phyloP scores from a whole-genome alignment of 352 stramenopile genomes.

The Pythium angustatum region DNA sequence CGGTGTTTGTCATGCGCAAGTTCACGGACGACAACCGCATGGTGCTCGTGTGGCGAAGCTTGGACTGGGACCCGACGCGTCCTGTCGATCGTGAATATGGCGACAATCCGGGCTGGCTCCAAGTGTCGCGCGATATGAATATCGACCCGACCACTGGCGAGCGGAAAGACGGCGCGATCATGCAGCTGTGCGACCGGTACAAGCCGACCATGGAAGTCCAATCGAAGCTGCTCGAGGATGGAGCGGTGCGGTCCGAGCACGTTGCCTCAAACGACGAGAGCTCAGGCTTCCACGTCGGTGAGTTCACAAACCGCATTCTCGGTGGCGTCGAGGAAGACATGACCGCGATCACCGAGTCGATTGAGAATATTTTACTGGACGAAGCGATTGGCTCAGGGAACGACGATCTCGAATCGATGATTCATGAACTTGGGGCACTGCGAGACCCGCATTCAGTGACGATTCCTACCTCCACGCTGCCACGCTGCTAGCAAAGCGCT shows the following conservation, averaged over 20 bases:
- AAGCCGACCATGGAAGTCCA: constrained; percentile 9
- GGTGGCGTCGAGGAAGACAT: constrained; percentile 16
- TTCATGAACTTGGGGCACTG: constrained; percentile 8
- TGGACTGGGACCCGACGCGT: constrained; percentile 7
- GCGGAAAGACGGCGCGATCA: not conserved
- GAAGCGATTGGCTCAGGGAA: constrained; percentile 19
- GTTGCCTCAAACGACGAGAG: not conserved
- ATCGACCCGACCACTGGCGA: not conserved
- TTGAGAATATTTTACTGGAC: constrained; percentile 26
- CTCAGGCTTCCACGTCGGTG: not conserved
- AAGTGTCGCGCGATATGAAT: not conserved
- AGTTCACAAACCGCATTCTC: constrained; percentile 15
- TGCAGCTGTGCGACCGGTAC: constrained; percentile 12
- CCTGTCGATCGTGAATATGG: constrained; percentile 1
- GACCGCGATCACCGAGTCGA: constrained; percentile 20
- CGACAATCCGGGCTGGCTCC: constrained; percentile 18
- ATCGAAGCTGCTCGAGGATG: constrained; percentile 1
- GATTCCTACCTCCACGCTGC: no score
- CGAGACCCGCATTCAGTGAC: no score
- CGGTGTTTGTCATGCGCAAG: constrained; percentile 9
- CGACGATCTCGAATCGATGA: constrained; percentile 6
- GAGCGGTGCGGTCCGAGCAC: not conserved
- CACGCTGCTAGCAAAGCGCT: no score
- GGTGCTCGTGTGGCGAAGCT: constrained; percentile 16
- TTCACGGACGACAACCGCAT: constrained; percentile 11